Evolutionary conservation across 768 basidiomycete species (phyloP), one percentile per base, ranked within the genome.

Genomic region (Psilocybe tampanensis): DNA sequence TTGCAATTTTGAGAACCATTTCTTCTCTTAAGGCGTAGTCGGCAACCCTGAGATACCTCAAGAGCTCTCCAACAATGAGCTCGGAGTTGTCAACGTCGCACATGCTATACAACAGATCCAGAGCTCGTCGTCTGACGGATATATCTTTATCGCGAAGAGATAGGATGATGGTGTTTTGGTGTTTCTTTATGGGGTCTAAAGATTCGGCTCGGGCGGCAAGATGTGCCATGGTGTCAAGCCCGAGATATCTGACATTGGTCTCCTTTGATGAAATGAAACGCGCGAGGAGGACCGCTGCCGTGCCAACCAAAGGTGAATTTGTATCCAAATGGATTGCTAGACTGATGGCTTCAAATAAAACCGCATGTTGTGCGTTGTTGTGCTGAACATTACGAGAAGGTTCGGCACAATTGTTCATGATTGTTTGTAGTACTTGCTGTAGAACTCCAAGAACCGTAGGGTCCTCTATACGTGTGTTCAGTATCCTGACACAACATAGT

Each of bases 41-140:
- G 7, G 97, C 97, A n/a, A 97, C 86, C 69, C 86, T 86, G 56
- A 99, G 84, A 72, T 98, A 99, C 55, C 92, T 86, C 54, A 99
- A 77, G 17, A 99, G 81, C 72, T 99, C 96, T 34, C 91, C 95
- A 32, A 99, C 97, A 65, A 98, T 95, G 60, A 92, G 76, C 69
- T 97, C 95, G 5, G 96, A 93, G 72, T 98, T 99, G 66, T 92
- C 90, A n/a, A 89, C 81, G 70, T 99, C 97, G 72, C 97, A 98
- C 97, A 99, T 99, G 75, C 94, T 96, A 74, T 98, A 98, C 8
- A 99, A 81, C 50, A 99, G 80, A 73, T 99, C 97, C 57, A 99
- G 80, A 11, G 95, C 97, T 48, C 97, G 83, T 53, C 97, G 80
- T 32, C 97, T 86, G 44, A 99, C 95, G 21, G 94, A 95, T 59